Evolutionary conservation across 1,139 yeast genomes (phyloP).

Genomic region (Wickerhamomyces sp.): DNA sequence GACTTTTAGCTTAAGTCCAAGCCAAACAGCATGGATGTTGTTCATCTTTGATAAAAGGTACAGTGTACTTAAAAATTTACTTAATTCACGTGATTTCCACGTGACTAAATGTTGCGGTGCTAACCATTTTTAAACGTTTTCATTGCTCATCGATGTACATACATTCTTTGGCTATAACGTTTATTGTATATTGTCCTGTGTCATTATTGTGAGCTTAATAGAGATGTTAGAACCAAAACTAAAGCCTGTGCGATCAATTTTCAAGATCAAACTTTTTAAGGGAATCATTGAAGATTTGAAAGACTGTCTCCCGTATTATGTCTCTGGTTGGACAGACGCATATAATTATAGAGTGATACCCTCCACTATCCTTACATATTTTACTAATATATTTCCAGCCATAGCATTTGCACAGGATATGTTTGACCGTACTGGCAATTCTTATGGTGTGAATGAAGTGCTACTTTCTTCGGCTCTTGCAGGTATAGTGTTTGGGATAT

Average conservation of each 20-base stretch:
- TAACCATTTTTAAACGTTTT: neutral
- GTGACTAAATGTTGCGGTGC: neutral
- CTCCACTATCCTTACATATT: conserved; percentile 73
- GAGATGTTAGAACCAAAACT: neutral
- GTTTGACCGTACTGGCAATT: conserved; percentile 83
- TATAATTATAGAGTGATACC: conserved; percentile 88
- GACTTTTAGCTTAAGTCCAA: too few species aligned
- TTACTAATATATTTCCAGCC: conserved; percentile 89
- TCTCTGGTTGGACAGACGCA: conserved; percentile 79
- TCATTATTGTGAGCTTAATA: neutral
- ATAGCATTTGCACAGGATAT: conserved; percentile 96
- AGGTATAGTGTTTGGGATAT: conserved; percentile 80
- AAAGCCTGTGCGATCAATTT: too few species aligned
- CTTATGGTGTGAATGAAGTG: conserved; percentile 91
- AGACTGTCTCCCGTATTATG: conserved; percentile 53
- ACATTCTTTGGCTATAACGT: too few species aligned
- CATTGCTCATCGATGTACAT: too few species aligned
- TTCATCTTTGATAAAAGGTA: too few species aligned
- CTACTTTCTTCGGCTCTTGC: conserved; percentile 80
- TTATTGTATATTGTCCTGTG: too few species aligned
- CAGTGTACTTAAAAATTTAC: too few species aligned
- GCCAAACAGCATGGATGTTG: too few species aligned
- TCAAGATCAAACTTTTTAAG: conserved; percentile 5
- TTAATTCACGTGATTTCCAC: neutral
- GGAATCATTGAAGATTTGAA: conserved; percentile 31